Evolutionary conservation across 257 asterid species (phyloP), one percentile per base, ranked within the genome.

Genomic region (Lycium barbarum): DNA sequence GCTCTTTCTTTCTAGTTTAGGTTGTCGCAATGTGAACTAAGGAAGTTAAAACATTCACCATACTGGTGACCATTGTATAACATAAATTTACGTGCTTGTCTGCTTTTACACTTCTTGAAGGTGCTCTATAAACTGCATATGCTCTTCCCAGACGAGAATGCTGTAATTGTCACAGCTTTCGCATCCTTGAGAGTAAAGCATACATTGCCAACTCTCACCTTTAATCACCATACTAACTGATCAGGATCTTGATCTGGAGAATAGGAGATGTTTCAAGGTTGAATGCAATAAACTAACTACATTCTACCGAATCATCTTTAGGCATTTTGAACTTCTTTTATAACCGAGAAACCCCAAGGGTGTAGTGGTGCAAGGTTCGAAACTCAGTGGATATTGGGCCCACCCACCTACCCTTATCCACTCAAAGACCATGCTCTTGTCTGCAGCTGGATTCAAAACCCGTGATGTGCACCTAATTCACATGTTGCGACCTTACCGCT

Each of bases 141-240:
- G 26, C 81, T 22, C 59, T 74, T 20, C 59, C 81, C 61, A 74
- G 61, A 74, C 12, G 11, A 74, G 61, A 20, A 73, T 49, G 61
- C 0, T 74, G 59, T 73, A 73, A 20, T 47, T 45, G 59, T 73
- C 59, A 47, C 59, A 20, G 80, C 40, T 47, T 73, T 73, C n/a
- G 10, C 80, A 73, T n/a, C 40, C 36, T 73, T 73, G 58, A 62
- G 36, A 62, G 36, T 47, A 73, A 72, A 45, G n/a, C n/a, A 73
- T 20, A 8, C 59, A 73, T 73, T 20, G n/a, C 20, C 59, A 72
- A 45, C 80, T 72, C 58, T 72, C 38, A 9, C 58, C 15, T 72
- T 72, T 72, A 72, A 72, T 72, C 58, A 72, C 80, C 80, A 73
- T 26, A 51, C 43, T 0, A 74, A 74, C 81, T 74, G 43, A 74